Evolutionary conservation across 2,329 filamentous ascomycete genomes (phyloP), one percentile per base, ranked within the genome.

Genomic region (Calonectria henricotiae): DNA sequence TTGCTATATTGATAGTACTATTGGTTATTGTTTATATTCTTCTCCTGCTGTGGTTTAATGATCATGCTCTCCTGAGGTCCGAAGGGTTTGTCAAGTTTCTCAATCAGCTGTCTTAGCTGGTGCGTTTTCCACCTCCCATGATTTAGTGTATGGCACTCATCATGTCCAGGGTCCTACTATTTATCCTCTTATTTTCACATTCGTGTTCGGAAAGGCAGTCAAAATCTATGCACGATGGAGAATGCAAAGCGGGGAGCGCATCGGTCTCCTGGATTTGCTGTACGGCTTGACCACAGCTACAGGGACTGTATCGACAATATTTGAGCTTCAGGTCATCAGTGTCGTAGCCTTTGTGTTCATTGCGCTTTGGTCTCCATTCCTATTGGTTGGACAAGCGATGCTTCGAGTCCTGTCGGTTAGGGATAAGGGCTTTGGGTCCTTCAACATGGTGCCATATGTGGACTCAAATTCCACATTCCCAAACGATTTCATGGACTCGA

Each of bases 151-250:
- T 17, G 23, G 13, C 20, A 39, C 32, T 64, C 13, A 49, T 44
- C 20, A 20, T 15, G 7, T 27, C 12, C 25, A 65, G 62, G 62
- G 62, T 15, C 62, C 62, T n/a, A 65, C 47, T 12, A 20, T 65
- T 11, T 65, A 65, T 46, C 62, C 62, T 7, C 62, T 65, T 17
- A 41, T 65, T 23, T 65, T 65, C 17, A 47, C 62, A 6, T 65
- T 65, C 25, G 23, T 65, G 15, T 30, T 65, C 3, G 62, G 62
- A 15, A 65, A 65, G 17, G 47, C 62, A 32, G 13, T 65, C 8
- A 65, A 55, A 17, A 65, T 47, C 11, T 65, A 32, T 32, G 47
- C 47, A 4, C 62, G 47, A 0, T 65, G 62, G 62, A 55, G 49
- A 32, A 27, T 65, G 25, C 62, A 65, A 23, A 35, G 25, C 2